A percentile compares a stretch with the other conserved stretches of the same genome.
Evolutionary conservation across 2,329 filamentous ascomycete species (phyloP).

Genomic region (Exserohilum turcica): DNA sequence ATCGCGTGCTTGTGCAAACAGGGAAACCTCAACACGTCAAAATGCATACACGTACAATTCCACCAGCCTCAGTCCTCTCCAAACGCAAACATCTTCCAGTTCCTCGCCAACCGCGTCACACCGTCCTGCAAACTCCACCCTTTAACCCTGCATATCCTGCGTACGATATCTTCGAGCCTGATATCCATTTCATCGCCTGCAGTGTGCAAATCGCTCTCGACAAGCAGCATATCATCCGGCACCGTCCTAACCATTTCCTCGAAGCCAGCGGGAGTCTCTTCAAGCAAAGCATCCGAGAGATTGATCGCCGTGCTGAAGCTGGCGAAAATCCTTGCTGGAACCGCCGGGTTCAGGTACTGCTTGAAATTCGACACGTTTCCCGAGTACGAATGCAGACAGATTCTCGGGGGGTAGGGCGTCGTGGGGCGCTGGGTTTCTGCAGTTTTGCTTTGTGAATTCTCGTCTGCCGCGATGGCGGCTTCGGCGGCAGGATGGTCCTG

Average conservation of each 20-base stretch:
- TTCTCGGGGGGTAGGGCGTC: slow-evolving; percentile 79
- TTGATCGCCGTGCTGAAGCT: slow-evolving; percentile 90
- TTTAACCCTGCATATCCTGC: slow-evolving; percentile 77
- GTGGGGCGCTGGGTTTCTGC: slow-evolving; percentile 30
- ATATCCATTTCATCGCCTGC: slow-evolving; percentile 83
- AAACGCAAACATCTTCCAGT: slow-evolving; percentile 79
- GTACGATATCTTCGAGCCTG: slow-evolving; percentile 73
- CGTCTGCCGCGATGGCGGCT: slow-evolving; percentile 7
- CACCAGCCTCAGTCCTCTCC: slow-evolving; percentile 48
- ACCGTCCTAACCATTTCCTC: slow-evolving; percentile 71
- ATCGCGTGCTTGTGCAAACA: no score
- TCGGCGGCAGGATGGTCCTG: slow-evolving; percentile 22
- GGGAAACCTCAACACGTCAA: no score
- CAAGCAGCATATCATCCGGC: slow-evolving; percentile 77
- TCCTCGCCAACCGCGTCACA: slow-evolving; percentile 67
- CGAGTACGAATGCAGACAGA: slow-evolving; percentile 94
- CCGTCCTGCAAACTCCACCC: slow-evolving; percentile 78
- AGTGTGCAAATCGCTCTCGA: slow-evolving; percentile 88
- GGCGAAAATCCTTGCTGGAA: slow-evolving; percentile 81
- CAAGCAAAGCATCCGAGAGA: slow-evolving; percentile 58
- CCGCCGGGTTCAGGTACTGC: slow-evolving; percentile 74
- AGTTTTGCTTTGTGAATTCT: background rate
- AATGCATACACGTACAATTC: no score
- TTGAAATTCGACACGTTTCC: slow-evolving; percentile 74
- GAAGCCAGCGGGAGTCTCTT: slow-evolving; percentile 58